Base-by-base conservation (phyloP, 2,329 filamentous ascomycete species). In the Colletotrichum godetiae region DNA sequence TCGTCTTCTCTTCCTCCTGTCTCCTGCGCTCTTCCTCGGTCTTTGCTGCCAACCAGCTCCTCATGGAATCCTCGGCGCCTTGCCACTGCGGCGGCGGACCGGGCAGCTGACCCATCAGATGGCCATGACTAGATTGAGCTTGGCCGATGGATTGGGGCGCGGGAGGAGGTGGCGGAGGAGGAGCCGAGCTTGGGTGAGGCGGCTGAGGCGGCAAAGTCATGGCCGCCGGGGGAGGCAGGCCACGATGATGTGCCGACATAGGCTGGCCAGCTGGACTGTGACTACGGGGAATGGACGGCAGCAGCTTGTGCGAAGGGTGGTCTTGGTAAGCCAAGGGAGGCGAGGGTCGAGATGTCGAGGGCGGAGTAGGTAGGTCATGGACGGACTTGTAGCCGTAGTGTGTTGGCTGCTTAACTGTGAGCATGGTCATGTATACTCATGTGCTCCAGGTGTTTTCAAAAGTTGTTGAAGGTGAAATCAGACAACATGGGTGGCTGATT, bases 1-100 rank as follows among this genome's bases (percentile, higher is more conserved):
- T 85, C 27, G 89, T 90, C 77, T 88, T 92, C 82, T 95, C 92
- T 81, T 95, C 92, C 81, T 95, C 93, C 82, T 94, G 93, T 79
- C 85, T 91, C 74, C 91, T 88, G 79, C 88, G 90, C 78, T 95
- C 93, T 79, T 95, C 93, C 81, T 95, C 93, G 0, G 90, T 86
- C 81, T 92, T 94, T 66, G 93, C 91, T 67, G 89, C 83, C 27
- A 95, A 84, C 93, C 93, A 95, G 67, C 87, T 89, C 74, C 89
- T 90, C 91, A 94, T 93, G 3, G 91, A 88, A 49, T 94, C 92
- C 78, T 94, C 92, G 42, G 89, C 86, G 60, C 88, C 89, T 78
- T 92, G 90, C 89, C 92, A 93, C 80, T 91, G 89, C 53, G 89
- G 88, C 33, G 92, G 91, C 35, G 89, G 88, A 2, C 89, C 86